phyloP scores from a whole-genome alignment of 345 rosid genomes.

The Salix udensis region DNA sequence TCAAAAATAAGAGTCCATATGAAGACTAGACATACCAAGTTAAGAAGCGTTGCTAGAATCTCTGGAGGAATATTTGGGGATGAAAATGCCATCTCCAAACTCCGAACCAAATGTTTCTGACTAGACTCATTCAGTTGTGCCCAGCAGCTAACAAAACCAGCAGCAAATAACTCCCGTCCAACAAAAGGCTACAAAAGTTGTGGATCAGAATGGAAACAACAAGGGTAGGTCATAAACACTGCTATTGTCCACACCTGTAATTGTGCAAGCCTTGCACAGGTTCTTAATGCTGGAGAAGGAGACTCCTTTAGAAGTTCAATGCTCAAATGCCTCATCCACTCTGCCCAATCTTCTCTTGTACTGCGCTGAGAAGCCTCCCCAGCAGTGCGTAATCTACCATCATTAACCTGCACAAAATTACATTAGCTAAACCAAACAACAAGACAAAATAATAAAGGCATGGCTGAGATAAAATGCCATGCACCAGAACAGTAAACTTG shows the following conservation, averaged over 20 bases:
- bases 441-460: background rate
- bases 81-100: constrained; percentile 98
- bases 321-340: constrained; percentile 99
- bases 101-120: constrained; percentile 86
- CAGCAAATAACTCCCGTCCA: constrained; percentile 97
- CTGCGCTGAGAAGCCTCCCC: constrained; percentile 99
- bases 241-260: constrained; percentile 55
- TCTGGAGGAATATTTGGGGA: constrained; percentile 98
- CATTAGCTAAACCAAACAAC: background rate
- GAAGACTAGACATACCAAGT: constrained; percentile 50
- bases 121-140: constrained; percentile 76
- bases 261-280: constrained; percentile 97
- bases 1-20: background rate
- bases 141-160: constrained; percentile 99
- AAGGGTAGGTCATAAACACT: constrained; percentile 12
- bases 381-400: constrained; percentile 80
- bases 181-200: constrained; percentile 75
- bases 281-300: constrained; percentile 95
- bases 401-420: constrained; percentile 59
- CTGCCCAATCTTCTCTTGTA: constrained; percentile 99
- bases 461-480: background rate
- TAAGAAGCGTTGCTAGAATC: constrained; percentile 92
- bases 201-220: constrained; percentile 27
- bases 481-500: background rate
- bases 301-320: constrained; percentile 96